Conservation (phyloP, 441 rosid species). For the Manihot esculenta region DNA sequence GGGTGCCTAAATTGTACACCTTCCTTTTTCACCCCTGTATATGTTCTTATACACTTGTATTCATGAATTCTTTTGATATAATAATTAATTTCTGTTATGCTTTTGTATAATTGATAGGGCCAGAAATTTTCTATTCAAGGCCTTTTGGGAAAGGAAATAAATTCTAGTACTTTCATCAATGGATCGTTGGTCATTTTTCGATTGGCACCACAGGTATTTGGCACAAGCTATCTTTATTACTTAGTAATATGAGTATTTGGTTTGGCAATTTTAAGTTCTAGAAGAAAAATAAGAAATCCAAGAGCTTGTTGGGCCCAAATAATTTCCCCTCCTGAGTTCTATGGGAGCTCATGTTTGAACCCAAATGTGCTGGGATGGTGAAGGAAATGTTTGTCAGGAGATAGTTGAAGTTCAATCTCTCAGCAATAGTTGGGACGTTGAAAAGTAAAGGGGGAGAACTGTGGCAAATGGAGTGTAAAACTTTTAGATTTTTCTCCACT, state of each 20-base stretch:
- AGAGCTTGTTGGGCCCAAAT: neutral
- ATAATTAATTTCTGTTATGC: neutral
- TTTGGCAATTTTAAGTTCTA: neutral
- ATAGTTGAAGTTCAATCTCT: neutral
- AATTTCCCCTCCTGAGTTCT: neutral
- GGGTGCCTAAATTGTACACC: neutral
- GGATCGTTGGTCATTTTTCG: conserved; percentile 86
- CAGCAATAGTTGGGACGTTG: neutral
- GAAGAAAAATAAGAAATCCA: neutral
- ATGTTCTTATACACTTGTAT: conserved; percentile 3
- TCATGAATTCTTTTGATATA: conserved; percentile 5
- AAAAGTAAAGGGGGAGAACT: neutral
- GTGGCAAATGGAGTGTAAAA: neutral
- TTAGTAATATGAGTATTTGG: neutral
- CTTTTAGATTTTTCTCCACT: neutral
- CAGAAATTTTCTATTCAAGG: conserved; percentile 86
- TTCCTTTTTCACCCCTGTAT: neutral
- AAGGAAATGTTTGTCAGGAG: too few relatives aligned
- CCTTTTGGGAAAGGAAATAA: conserved; percentile 62
- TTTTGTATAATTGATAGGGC: conserved; percentile 50
- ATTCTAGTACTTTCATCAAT: conserved; percentile 53
- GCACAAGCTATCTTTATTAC: neutral
- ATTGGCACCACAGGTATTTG: conserved; percentile 88
- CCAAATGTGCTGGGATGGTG: neutral
- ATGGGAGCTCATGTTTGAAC: neutral